phyloP scores from a whole-genome alignment of 331 rosid genomes.

The Malus hybrid region DNA sequence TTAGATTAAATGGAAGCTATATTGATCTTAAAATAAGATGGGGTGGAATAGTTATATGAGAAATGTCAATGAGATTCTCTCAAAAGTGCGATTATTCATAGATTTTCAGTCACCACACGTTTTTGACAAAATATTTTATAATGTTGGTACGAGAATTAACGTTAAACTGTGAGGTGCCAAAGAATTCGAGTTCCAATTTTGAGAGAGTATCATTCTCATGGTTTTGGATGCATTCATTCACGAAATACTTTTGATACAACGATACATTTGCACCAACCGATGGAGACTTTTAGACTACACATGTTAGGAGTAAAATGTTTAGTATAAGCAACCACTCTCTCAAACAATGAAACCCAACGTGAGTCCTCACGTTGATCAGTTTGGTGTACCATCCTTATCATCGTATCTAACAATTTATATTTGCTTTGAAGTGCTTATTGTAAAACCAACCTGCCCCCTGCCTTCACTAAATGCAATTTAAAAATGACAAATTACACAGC shows the following conservation, averaged over 20 bases:
- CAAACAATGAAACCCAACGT: not conserved
- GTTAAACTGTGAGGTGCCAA: fast-evolving
- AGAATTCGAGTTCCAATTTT: no score
- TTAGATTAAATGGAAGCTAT: not conserved
- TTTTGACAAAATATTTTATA: no score
- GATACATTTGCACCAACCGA: not conserved
- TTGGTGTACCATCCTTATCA: slow-evolving; percentile 37
- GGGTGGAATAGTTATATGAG: not conserved
- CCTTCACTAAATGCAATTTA: not conserved
- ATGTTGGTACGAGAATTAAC: fast-evolving
- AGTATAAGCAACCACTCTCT: not conserved
- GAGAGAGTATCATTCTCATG: not conserved
- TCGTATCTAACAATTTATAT: slow-evolving; percentile 17
- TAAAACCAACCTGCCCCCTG: not conserved
- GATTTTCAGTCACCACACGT: fast-evolving
- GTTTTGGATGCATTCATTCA: not conserved
- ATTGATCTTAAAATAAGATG: not conserved
- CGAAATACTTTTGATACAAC: no score
- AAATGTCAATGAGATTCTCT: fast-evolving
- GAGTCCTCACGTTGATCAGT: slow-evolving; percentile 30
- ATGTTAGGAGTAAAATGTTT: no score
- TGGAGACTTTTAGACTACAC: not conserved
- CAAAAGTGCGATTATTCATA: fast-evolving
- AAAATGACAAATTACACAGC: not conserved
- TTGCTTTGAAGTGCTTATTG: not conserved